phyloP scores from a whole-genome alignment of 202 grass and related monocot genomes.

The Dendrocalamus latiflorus region DNA sequence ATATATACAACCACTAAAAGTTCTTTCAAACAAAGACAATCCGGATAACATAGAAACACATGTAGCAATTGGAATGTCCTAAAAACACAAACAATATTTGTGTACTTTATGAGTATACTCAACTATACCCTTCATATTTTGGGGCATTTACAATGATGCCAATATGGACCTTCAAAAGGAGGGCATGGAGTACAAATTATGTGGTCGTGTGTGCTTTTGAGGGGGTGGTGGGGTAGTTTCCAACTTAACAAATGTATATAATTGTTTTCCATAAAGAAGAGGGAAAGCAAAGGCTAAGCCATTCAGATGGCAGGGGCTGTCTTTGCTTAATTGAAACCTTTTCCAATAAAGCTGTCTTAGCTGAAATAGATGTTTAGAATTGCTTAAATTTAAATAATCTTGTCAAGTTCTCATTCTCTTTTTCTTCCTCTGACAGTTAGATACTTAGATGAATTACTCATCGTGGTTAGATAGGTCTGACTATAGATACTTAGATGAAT shows the following conservation, averaged over 20 bases:
- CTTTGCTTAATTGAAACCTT: conserved; percentile 26
- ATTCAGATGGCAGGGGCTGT: conserved; percentile 27
- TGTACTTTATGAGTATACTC: conserved; percentile 27
- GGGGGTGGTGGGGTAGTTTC: conserved; percentile 54
- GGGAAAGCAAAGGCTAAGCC: conserved; percentile 20
- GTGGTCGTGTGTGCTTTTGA: conserved; percentile 63
- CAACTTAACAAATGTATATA: conserved; percentile 12
- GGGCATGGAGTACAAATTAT: conserved; percentile 38
- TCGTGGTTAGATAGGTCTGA: too few species aligned
- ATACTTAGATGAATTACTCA: not conserved
- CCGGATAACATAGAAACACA: conserved; percentile 31
- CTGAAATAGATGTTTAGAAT: conserved; percentile 15
- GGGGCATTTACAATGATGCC: conserved; percentile 40
- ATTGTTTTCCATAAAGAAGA: conserved; percentile 13
- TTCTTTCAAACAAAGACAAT: conserved; percentile 27
- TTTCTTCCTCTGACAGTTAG: not conserved
- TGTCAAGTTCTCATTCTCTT: not conserved
- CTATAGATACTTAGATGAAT: too few species aligned
- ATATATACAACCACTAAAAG: conserved; percentile 20
- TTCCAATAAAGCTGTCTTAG: conserved; percentile 11
- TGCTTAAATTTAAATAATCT: not conserved
- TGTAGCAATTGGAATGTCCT: conserved; percentile 36
- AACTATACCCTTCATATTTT: not conserved
- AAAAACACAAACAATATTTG: conserved; percentile 14
- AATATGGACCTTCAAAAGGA: conserved; percentile 45